Base-by-base conservation (phyloP, 495 filamentous ascomycete species). In the Penicillium antarcticum region DNA sequence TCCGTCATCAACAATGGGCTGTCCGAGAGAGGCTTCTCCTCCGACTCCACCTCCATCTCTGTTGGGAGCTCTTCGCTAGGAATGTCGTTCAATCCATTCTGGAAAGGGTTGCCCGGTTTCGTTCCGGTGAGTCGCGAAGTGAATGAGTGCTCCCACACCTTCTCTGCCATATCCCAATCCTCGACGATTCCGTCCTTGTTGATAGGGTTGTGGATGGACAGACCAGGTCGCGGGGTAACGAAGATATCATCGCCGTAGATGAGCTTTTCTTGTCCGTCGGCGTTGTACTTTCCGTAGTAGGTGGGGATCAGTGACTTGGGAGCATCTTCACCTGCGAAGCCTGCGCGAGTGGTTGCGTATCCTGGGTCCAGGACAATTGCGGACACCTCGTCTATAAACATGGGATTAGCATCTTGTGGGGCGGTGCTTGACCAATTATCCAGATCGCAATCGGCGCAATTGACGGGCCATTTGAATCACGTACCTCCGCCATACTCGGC, bases 361-460 rank as follows among this genome's bases (percentile, higher is more conserved):
- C 95, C 94, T 4, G 95, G 88, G 62, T 98, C 94, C 58, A 98
- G 89, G 18, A 98, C 89, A 62, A 98, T 88, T 21, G 94, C 94
- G 13, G 91, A 94, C 44, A 98, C 91, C 71, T 98, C 94, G 76
- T 98, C 94, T 95, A 55, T 41, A 48, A 17, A 48, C 48, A 48
- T 44, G 18, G 37, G 4, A 45, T 66, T 24, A 70, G 60, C 48
- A 44, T 37, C 9, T 41, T 29, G 35, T 17, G 6, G 24, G 13
- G 6, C 24, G 3, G 2, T 11, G 5, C 9, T 5, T 8, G 10
- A 3, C 6, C 11, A 40, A 48, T 16, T 2, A 17, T 16, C 23
- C 5, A 17, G 3, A 13, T 39, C 18, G 23, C 4, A 32, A 19
- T 11, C 4, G 21, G 37, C 26, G 14, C 49, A 37, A 38, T 40